A percentile compares a stretch with the other conserved stretches of the same genome.
Evolutionary conservation across 2,329 filamentous ascomycete genomes (phyloP).

Genomic region (Colletotrichum spaethianum): DNA sequence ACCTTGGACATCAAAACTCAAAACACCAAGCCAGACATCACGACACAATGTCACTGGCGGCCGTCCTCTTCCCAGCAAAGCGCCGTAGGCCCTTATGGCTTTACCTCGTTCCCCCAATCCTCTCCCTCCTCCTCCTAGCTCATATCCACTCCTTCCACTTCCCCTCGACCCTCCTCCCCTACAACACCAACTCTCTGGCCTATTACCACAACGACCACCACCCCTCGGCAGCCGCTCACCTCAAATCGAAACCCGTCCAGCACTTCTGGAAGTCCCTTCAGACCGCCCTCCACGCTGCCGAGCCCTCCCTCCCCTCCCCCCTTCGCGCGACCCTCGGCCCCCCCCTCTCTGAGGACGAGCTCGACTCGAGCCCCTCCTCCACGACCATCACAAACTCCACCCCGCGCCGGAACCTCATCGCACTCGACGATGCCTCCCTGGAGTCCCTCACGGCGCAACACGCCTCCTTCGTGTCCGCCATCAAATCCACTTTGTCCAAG

Average conservation of each 20-base stretch:
- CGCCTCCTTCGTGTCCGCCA: conserved; percentile 48
- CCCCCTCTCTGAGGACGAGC: conserved; percentile 14
- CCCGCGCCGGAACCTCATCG: conserved; percentile 37
- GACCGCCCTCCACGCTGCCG: conserved; percentile 8
- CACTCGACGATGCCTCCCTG: conserved; percentile 20
- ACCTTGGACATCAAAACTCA: not conserved
- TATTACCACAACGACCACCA: too few species aligned
- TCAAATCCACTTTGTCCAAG: conserved; percentile 47
- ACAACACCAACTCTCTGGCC: not conserved
- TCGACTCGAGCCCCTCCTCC: conserved; percentile 25
- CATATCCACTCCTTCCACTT: not conserved
- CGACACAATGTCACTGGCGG: not conserved
- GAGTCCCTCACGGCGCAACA: conserved; percentile 27
- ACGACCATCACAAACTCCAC: conserved; percentile 15
- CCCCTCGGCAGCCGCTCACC: conserved; percentile 26
- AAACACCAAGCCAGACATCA: not conserved
- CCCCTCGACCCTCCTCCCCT: conserved; percentile 9
- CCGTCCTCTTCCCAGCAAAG: not conserved
- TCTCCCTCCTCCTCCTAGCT: not conserved
- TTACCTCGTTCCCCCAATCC: conserved; percentile 6
- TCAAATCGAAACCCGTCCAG: conserved; percentile 25
- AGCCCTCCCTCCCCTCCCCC: not conserved
- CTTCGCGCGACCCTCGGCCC: not conserved
- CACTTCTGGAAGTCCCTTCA: conserved; percentile 38
- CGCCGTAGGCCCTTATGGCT: conserved; percentile 15